Base-by-base conservation (phyloP, 1,139 yeast species). In the Casaregolazyma suthepensis region DNA sequence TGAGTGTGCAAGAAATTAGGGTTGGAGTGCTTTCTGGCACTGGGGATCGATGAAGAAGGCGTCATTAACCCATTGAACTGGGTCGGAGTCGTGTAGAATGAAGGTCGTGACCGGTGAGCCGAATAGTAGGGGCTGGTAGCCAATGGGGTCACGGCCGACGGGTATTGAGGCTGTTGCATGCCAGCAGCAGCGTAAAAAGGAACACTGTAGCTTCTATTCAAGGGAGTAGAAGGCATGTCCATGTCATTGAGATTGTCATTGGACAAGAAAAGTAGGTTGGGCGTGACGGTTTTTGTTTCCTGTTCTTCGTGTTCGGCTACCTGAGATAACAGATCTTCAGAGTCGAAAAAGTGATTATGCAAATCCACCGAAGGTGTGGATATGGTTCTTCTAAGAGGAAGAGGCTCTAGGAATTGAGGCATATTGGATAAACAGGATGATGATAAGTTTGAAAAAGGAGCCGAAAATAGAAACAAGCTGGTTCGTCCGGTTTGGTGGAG, bases 371-470 rank as follows among this genome's bases (percentile, higher is more conserved):
- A 44, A 15, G 55, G 55, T 12, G 55, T 50, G 5, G 55, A 53
- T 37, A 53, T 43, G 7, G 55, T 53, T 17, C 55, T 49, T 47
- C 55, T 42, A 13, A 53, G 45, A 22, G 55, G 51, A 22, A 51
- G 48, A 37, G 55, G 54, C 42, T 52, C 54, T 10, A 52, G 42
- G 46, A 42, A 44, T 22, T 50, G 43, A n/a, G 54, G 31, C 54
- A 52, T 52, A 20, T 40, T 7, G 17, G 35, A 12, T 15, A 15
- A 13, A 31, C n/a, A n/a, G n/a, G n/a, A n/a, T n/a, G n/a, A n/a
- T n/a, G n/a, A n/a, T n/a, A 15, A 35, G 9, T 35, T 13, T 35
- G 40, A 35, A n/a, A n/a, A n/a, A 35, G 7, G 13, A n/a, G 37
- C 9, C 9, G 37, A 31, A 35, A 35, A 35, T 35, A 35, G 17